phyloP scores from a whole-genome alignment of 179 eudicot species.

The Silene noctiflora region DNA sequence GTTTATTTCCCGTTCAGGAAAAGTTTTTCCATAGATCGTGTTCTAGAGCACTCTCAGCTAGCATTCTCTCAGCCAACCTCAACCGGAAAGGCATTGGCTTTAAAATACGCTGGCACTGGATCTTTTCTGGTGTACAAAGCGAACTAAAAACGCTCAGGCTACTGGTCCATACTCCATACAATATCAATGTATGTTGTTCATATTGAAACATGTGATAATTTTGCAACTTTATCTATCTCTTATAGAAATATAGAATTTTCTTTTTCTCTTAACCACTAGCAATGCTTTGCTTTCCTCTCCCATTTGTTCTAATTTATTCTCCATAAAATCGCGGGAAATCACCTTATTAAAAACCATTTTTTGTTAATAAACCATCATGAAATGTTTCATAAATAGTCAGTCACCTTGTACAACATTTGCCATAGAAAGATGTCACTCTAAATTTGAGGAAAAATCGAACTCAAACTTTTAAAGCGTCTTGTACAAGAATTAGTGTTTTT shows the following conservation, averaged over 20 bases:
- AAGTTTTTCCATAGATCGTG: conserved; percentile 35
- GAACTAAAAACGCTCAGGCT: conserved; percentile 14
- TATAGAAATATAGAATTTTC: too few species aligned
- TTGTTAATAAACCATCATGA: background rate
- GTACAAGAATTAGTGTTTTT: too few species aligned
- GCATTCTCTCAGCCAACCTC: conserved; percentile 66
- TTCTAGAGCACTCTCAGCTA: conserved; percentile 37
- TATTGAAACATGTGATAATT: conserved; percentile 4
- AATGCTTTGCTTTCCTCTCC: background rate
- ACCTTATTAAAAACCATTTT: background rate
- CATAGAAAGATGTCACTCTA: background rate
- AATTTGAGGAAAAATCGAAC: too few species aligned
- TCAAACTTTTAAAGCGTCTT: too few species aligned
- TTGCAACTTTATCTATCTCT: background rate
- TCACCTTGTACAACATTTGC: background rate
- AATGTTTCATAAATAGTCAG: background rate
- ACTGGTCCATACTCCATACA: background rate
- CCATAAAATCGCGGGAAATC: background rate
- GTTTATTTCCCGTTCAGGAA: conserved; percentile 33
- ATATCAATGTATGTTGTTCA: background rate
- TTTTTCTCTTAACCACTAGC: background rate
- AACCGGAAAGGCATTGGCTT: conserved; percentile 52
- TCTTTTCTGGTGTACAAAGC: conserved; percentile 54
- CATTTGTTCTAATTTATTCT: background rate
- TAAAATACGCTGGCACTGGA: conserved; percentile 36